Evolutionary conservation across 306 rosid genomes (phyloP).

Genomic region (Geum urbanum): DNA sequence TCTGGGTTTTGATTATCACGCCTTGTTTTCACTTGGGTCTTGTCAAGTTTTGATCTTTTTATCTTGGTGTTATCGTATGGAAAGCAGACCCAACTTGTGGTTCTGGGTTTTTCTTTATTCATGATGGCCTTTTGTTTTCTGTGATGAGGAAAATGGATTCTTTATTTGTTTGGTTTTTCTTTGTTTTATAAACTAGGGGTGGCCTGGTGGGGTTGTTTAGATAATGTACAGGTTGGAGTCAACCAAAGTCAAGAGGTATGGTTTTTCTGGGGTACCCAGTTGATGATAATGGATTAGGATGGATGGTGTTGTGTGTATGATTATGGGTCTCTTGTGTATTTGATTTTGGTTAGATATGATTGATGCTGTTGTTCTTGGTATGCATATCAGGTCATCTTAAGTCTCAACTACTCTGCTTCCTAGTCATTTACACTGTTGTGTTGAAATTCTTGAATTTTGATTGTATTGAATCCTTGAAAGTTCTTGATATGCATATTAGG

Average conservation of each 20-base stretch:
- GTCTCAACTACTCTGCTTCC: neutral
- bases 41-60: neutral
- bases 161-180: neutral
- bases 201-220: neutral
- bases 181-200: constrained; percentile 15
- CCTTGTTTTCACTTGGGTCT: constrained; percentile 24
- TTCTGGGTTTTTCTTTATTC: neutral
- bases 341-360: neutral
- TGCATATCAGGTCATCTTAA: neutral
- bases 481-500: neutral
- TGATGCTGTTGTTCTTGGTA: neutral
- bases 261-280: constrained; percentile 4
- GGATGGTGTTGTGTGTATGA: constrained; percentile 8
- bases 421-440: neutral
- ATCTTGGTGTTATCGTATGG: constrained; percentile 14
- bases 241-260: constrained; percentile 10
- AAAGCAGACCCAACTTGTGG: constrained; percentile 14
- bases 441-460: neutral
- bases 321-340: constrained; percentile 1
- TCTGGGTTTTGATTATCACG: constrained; percentile 29
- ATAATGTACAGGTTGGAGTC: constrained; percentile 15
- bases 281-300: constrained; percentile 1
- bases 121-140: too few species aligned
- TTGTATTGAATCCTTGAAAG: neutral
- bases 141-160: neutral